Base-by-base conservation (phyloP, 257 asterid species). In the Solanum chiquidenum region DNA sequence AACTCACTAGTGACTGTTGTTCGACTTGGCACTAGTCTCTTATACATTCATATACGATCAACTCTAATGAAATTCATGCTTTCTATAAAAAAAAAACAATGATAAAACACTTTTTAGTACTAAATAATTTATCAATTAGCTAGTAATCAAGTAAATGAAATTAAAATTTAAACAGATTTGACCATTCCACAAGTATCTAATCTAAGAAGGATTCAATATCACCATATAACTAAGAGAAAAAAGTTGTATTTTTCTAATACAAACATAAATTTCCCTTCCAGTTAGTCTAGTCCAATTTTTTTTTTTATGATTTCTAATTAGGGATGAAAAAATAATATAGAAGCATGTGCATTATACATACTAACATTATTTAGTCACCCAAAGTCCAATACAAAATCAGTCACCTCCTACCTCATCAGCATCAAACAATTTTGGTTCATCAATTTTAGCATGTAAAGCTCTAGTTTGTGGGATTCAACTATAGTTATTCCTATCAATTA, bases 371-470 rank as follows among this genome's bases (percentile, higher is more conserved):
- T 71, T 31, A 31, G 42, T 71, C n/a, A 71, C 77, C 40, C 40
- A 71, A 71, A 37, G 42, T 6, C 80, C 80, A 18, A 20, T 18
- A 73, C 18, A 93, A 87, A 92, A 33, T 74, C 37, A 35, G 34
- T 16, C 13, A 73, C 2, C 10, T 73, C 27, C 82, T 20, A 73
- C 27, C 18, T 73, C 49, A 20, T 35, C 49, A 73, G 18, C 49
- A 73, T 37, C 5, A n/a, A 73, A 7, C 82, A 34, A 73, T 18
- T 18, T 34, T 34, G 1, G 3, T 9, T 73, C 7, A 73, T 73
- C 46, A 40, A 34, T 8, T 73, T 73, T 73, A 34, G 46, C 80
- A 20, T 33, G 29, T 23, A 7, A 73, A 34, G 29, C 82, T 35
- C 82, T 21, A 35, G 14, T 4, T 33, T 8, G 9, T 72, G 42